These are phyloP conservation scores for Dalbergia oliveri DNA, from an alignment of 306 rosid species.

Conservation along the genomic window DNA sequence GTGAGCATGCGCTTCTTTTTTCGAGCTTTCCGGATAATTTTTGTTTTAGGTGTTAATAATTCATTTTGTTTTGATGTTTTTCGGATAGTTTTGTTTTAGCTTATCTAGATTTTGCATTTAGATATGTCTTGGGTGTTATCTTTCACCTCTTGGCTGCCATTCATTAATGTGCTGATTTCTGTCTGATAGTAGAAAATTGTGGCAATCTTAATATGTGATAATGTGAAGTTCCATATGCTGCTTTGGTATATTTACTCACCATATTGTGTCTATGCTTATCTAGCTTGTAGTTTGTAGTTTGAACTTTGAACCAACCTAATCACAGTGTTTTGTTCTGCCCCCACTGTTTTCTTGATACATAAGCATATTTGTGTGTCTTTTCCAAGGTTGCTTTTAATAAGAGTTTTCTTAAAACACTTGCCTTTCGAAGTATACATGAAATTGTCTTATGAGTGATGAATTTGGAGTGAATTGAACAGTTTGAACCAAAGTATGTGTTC, in stretches of 20 bases:
- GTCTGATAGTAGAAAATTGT: not conserved
- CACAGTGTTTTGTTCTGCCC: not conserved
- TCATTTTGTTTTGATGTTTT: not conserved
- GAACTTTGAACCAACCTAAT: not conserved
- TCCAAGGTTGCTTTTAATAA: not conserved
- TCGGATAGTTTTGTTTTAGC: not conserved
- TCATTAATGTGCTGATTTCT: not conserved
- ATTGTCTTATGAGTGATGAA: not conserved
- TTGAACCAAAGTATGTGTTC: not conserved
- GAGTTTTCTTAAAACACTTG: not conserved
- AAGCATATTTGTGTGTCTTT: not conserved
- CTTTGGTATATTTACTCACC: not conserved
- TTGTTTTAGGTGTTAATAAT: not conserved
- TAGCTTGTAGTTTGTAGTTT: not conserved
- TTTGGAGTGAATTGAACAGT: constrained; percentile 10
- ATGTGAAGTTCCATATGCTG: not conserved
- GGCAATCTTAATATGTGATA: not conserved
- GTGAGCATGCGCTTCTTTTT: constrained; percentile 56
- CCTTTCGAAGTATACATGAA: not conserved
- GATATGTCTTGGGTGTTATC: not conserved
- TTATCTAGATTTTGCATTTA: not conserved
- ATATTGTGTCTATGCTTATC: not conserved
- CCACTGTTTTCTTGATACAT: not conserved
- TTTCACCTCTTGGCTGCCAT: not conserved
- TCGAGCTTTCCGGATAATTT: not conserved